Evolutionary conservation across 257 asterid species (phyloP).

Genomic region (Vinca minor): DNA sequence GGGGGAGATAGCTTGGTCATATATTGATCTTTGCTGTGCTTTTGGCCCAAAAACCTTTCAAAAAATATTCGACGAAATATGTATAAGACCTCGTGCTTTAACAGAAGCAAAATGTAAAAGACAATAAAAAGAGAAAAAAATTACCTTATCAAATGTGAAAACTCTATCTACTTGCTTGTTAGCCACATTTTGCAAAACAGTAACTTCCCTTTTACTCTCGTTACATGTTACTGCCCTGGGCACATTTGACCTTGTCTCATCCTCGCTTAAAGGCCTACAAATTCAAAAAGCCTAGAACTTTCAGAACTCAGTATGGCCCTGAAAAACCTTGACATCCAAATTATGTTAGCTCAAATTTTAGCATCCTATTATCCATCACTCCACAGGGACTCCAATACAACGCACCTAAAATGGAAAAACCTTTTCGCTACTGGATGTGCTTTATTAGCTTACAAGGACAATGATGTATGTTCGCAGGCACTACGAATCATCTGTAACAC

Average conservation of each 20-base stretch:
- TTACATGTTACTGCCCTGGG: conserved; percentile 55
- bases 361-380: too few relatives aligned
- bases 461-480: too few relatives aligned
- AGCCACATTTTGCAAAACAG: conserved; percentile 52
- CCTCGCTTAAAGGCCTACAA: conserved; percentile 59
- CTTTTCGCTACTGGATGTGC: background rate
- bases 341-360: background rate
- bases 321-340: background rate
- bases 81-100: background rate
- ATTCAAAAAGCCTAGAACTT: background rate
- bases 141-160: conserved; percentile 77
- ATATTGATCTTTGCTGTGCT: conserved; percentile 73
- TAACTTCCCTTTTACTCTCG: conserved; percentile 61
- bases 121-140: background rate
- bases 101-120: background rate
- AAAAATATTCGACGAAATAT: background rate
- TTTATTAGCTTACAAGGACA: background rate
- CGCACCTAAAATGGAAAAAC: background rate
- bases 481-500: too few relatives aligned
- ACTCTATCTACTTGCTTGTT: conserved; percentile 66
- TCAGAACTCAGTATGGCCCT: background rate
- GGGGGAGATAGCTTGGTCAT: conserved; percentile 76
- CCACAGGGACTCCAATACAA: background rate
- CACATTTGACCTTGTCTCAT: conserved; percentile 52
- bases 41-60: conserved; percentile 72